Evolutionary conservation across 1,284 basidiomycete species (phyloP), one percentile per base, ranked within the genome.

Genomic region (Coniferiporia sulphurascens): DNA sequence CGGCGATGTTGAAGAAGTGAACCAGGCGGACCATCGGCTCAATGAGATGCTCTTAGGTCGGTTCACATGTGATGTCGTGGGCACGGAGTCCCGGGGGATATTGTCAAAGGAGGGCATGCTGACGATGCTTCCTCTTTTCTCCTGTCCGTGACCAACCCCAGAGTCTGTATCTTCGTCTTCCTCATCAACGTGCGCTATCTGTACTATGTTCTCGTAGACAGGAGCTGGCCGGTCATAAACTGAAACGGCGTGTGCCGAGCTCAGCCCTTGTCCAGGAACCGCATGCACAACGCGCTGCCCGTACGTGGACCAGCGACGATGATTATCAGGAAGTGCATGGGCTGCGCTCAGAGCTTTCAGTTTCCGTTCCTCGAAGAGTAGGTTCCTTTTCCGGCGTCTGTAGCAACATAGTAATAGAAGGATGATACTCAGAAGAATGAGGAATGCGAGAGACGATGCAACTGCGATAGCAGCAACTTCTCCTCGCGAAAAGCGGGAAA

Each of bases 381-480:
- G 46, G 63, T 64, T 55, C 57, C 64, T 27, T 48, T 61, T 63
- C 32, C 70, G 65, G 35, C 71, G 70, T 60, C 67, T 66, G 15
- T 77, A 78, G 36, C 80, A 81, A 35, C 81, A 57, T 76, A 71
- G 48, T 78, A 72, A 77, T 61, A 76, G 76, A 21, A 80, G 70
- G 1, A 69, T 41, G 35, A 66, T 49, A 38, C 74, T 70, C 36
- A 76, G 67, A 51, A 79, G 58, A 9, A 81, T 62, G 21, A 86
- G 56, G 64, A 83, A 74, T 15, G 77, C 75, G 8, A 88, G 73
- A 19, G 82, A 69, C 22, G 77, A 75, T 4, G 80, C 83, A 2
- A 89, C 74, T 8, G 76, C 78, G 32, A 86, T 74, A 0, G 84
- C 87, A 32, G 85, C 86, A 56, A 86, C 81, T 0, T 84, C 82